Conservation (phyloP, 495 filamentous ascomycete species). For the Parachaetomium inaequale region DNA sequence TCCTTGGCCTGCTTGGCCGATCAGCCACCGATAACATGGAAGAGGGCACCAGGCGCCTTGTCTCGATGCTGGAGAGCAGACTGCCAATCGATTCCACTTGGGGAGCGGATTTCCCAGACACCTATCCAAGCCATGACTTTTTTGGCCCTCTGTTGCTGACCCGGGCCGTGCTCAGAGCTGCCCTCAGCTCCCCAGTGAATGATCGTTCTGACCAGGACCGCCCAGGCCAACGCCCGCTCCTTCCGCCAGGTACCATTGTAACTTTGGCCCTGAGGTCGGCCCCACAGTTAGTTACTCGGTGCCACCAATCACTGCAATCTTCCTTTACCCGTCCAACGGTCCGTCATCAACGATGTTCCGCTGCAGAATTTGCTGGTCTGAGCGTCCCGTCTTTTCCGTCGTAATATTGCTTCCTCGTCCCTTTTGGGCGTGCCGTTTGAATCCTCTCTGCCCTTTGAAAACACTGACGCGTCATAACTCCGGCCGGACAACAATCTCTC, state of each 20-base stretch:
- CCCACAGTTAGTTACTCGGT: not conserved
- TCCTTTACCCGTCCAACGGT: too few species aligned
- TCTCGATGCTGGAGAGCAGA: not conserved
- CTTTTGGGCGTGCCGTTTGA: too few species aligned
- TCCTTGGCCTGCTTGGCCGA: not conserved
- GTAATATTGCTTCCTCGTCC: not conserved
- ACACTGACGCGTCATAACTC: too few species aligned
- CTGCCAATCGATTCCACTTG: constrained; percentile 3
- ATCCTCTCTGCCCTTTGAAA: too few species aligned
- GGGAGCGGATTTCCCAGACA: not conserved
- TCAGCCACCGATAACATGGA: not conserved
- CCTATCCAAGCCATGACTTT: not conserved
- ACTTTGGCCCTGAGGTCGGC: not conserved
- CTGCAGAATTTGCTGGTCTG: not conserved
- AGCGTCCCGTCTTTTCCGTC: not conserved
- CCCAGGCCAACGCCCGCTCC: not conserved
- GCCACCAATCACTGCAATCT: not conserved
- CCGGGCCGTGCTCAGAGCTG: too few species aligned
- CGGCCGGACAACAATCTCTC: too few species aligned
- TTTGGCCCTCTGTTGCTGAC: too few species aligned
- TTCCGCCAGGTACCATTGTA: too few species aligned
- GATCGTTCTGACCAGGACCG: not conserved
- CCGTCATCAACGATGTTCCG: not conserved
- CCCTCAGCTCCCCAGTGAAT: too few species aligned
- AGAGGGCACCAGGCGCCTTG: not conserved